Conservation (phyloP, 139 green algal species). For the Micractinium sp. region DNA sequence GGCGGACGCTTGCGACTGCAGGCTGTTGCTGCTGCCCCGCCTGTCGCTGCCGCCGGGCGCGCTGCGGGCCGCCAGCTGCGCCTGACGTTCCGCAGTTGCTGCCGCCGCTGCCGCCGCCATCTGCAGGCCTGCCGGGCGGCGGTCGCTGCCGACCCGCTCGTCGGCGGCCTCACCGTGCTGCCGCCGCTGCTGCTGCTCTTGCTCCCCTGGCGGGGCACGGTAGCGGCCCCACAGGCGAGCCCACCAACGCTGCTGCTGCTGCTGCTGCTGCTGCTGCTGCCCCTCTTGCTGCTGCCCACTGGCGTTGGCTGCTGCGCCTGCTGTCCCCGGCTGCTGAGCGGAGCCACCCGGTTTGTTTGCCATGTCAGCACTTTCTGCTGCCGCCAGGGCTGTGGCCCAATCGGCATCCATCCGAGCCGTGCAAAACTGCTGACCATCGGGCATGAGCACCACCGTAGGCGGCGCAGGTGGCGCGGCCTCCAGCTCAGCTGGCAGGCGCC, state of each 20-base stretch:
- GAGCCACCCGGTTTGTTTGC: background rate
- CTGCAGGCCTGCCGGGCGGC: no score
- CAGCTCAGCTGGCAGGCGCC: background rate
- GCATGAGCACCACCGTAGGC: slow-evolving; percentile 11
- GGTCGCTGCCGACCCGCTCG: no score
- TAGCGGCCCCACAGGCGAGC: background rate
- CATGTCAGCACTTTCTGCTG: background rate
- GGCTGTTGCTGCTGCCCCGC: background rate
- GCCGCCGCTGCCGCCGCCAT: no score
- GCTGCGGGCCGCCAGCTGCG: no score
- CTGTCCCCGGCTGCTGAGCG: background rate
- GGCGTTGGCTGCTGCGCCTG: background rate
- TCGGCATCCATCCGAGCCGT: slow-evolving; percentile 16
- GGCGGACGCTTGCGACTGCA: background rate
- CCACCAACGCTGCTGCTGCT: background rate
- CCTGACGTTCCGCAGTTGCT: no score
- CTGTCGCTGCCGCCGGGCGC: background rate
- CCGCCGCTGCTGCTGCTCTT: background rate
- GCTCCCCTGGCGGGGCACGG: background rate
- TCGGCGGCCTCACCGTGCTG: background rate
- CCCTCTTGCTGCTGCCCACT: background rate
- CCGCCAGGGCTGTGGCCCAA: background rate
- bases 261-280: background rate
- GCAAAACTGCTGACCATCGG: background rate
- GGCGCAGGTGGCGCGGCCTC: background rate